Evolutionary conservation across 768 basidiomycete genomes (phyloP).

Genomic region (Suillus lakei): DNA sequence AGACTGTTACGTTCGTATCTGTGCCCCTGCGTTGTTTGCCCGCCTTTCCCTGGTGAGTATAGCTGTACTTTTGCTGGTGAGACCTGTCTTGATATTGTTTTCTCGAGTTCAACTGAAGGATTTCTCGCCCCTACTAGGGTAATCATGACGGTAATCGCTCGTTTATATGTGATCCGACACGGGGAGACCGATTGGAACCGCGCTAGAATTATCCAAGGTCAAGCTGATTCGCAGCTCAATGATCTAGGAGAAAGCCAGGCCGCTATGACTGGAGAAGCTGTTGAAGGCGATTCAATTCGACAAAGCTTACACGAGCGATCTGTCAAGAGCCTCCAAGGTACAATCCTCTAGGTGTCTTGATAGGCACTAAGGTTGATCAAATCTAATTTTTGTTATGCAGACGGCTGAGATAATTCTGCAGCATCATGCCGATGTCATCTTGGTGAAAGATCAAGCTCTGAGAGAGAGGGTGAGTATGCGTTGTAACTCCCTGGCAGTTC

Average conservation of each 20-base stretch:
- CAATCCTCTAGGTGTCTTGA: not conserved
- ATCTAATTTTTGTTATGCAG: constrained; percentile 36
- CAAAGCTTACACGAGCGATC: constrained; percentile 71
- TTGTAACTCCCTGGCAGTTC: not conserved
- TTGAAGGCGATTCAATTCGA: constrained; percentile 61
- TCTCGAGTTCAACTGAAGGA: not conserved
- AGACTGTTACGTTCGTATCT: not conserved
- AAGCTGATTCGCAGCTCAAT: constrained; percentile 72
- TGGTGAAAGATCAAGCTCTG: constrained; percentile 52
- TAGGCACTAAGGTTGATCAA: not conserved
- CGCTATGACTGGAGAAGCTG: constrained; percentile 53
- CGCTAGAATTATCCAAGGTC: constrained; percentile 72
- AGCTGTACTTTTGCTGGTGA: not conserved
- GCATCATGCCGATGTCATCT: constrained; percentile 48
- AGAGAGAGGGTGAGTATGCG: constrained; percentile 60
- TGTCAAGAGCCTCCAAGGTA: constrained; percentile 62
- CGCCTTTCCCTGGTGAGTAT: not conserved
- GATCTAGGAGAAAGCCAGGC: constrained; percentile 67
- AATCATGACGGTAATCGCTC: constrained; percentile 13
- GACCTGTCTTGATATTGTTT: not conserved
- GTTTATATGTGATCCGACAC: constrained; percentile 73
- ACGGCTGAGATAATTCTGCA: constrained; percentile 71
- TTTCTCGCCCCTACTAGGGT: not conserved
- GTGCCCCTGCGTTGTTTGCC: not conserved
- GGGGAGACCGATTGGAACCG: constrained; percentile 79